Evolutionary conservation across 2,329 filamentous ascomycete genomes (phyloP), one percentile per base, ranked within the genome.

Genomic region (Fusarium sublunatum): DNA sequence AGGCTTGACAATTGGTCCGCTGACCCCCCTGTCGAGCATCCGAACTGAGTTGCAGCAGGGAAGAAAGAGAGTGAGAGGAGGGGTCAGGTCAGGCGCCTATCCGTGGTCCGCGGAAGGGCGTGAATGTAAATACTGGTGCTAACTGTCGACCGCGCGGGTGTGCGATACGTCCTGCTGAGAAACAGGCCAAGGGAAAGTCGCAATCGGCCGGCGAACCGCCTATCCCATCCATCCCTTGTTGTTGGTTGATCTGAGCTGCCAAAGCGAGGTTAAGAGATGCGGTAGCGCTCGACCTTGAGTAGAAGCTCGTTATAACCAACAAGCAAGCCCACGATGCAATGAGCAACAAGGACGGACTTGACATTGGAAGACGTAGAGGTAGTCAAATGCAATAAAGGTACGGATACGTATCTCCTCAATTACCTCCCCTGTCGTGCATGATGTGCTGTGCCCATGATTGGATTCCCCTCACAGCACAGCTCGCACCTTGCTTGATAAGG

Each of bases 1-100:
- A 43, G 36, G 44, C 43, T 43, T 44, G 42, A 41, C 56, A 55
- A 70, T 70, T 70, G 56, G 59, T 28, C 53, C 52, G 49, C 58
- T 53, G 60, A 53, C 53, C 56, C 53, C 65, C 56, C 43, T 49
- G 67, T 62, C 66, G 41, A 67, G 58, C 61, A 67, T 65, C 64
- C 60, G 58, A 60, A 69, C 60, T 66, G 59, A 70, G 67, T 64
- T 70, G 57, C 63, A 57, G 55, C 56, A 67, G 41, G 51, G 65
- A 67, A 59, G 67, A 57, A 47, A 38, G n/a, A 39, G 52, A 22
- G 26, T 32, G 42, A 50, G 39, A 52, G 32, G 44, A 48, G 53
- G 59, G 44, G 35, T 34, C 47, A 47, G 45, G 51, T 46, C 42
- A 53, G 53, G 38, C 40, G 48, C 36, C 31, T 26, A 22, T 9